Conservation (phyloP, 2,329 filamentous ascomycete genomes). For the Endoconidiophora laricicola region DNA sequence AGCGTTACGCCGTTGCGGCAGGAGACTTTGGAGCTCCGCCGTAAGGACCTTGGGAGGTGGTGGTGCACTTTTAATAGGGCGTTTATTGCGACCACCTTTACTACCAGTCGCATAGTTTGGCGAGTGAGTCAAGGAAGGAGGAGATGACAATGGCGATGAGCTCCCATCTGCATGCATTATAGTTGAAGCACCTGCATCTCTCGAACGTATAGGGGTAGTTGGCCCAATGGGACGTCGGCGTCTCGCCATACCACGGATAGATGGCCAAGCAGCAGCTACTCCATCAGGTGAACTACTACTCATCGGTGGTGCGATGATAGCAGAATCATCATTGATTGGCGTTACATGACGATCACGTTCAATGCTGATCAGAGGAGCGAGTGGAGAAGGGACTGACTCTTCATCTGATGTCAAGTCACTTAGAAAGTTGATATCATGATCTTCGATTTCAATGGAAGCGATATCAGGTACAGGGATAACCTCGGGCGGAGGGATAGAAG, state of each 20-base stretch:
- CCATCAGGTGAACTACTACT: slow-evolving; percentile 29
- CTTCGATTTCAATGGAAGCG: slow-evolving; percentile 8
- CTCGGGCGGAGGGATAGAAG: neutral
- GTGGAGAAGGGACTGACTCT: slow-evolving; percentile 20
- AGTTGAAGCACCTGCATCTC: slow-evolving; percentile 1
- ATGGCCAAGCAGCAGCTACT: slow-evolving; percentile 32
- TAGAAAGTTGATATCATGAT: slow-evolving; percentile 16
- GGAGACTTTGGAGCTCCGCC: slow-evolving; percentile 34
- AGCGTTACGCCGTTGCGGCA: slow-evolving; percentile 33
- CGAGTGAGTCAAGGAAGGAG: slow-evolving; percentile 49
- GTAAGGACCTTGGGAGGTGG: slow-evolving; percentile 33
- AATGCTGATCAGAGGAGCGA: slow-evolving; percentile 17
- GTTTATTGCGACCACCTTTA: slow-evolving; percentile 19
- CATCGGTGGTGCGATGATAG: slow-evolving; percentile 35
- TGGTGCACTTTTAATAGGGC: slow-evolving; percentile 20
- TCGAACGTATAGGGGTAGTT: slow-evolving; percentile 22
- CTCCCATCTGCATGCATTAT: slow-evolving; percentile 18
- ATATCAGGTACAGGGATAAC: neutral
- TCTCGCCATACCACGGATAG: slow-evolving; percentile 33
- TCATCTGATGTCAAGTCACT: slow-evolving; percentile 15
- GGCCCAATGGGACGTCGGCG: slow-evolving; percentile 25
- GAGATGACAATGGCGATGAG: slow-evolving; percentile 42
- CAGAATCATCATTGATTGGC: slow-evolving; percentile 23
- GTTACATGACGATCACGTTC: slow-evolving; percentile 23
- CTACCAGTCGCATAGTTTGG: slow-evolving; percentile 32